These are phyloP conservation scores for Claviceps digitariae DNA, from an alignment of 2,329 filamentous ascomycete species.

Conservation along the genomic window DNA sequence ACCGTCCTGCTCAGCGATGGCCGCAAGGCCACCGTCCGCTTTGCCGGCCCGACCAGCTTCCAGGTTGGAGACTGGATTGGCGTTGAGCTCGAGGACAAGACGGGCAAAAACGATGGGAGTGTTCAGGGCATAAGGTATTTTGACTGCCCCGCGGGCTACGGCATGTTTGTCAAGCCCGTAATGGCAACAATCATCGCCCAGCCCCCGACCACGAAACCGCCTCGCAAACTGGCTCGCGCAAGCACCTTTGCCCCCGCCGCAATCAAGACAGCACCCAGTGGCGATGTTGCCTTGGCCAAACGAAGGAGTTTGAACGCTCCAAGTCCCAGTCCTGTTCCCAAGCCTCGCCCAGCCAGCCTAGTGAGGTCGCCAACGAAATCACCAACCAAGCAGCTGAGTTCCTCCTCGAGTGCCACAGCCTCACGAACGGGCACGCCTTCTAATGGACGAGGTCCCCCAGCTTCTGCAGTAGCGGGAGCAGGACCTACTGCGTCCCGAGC, in stretches of 20 bases:
- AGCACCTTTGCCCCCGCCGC: constrained; percentile 33
- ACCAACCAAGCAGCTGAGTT: constrained; percentile 57
- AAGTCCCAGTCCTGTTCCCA: constrained; percentile 58
- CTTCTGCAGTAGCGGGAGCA: constrained; percentile 10
- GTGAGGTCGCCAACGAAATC: constrained; percentile 63
- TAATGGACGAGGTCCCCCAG: constrained; percentile 32
- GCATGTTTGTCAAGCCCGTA: constrained; percentile 73
- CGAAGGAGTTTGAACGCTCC: constrained; percentile 58
- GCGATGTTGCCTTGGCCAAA: constrained; percentile 42
- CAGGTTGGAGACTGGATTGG: constrained; percentile 78
- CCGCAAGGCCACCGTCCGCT: constrained; percentile 65
- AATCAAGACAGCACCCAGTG: constrained; percentile 23
- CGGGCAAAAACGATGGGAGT: constrained; percentile 87
- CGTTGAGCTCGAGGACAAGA: constrained; percentile 68
- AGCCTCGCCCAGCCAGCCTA: constrained; percentile 42
- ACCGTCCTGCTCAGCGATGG: constrained; percentile 68
- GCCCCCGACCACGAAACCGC: constrained; percentile 24
- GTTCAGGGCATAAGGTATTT: constrained; percentile 85
- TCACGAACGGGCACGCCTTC: constrained; percentile 55
- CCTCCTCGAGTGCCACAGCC: constrained; percentile 41
- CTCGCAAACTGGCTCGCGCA: constrained; percentile 30
- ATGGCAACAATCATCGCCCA: constrained; percentile 49
- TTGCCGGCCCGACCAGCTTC: constrained; percentile 67
- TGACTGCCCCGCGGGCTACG: constrained; percentile 59
- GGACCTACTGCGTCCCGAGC: constrained; percentile 30